Percentiles rank a stretch among this genome's conserved stretches.
These are phyloP conservation scores for Aspergillus fumigatus DNA, from an alignment of 2,329 filamentous ascomycete genomes.

Conservation along the genomic window DNA sequence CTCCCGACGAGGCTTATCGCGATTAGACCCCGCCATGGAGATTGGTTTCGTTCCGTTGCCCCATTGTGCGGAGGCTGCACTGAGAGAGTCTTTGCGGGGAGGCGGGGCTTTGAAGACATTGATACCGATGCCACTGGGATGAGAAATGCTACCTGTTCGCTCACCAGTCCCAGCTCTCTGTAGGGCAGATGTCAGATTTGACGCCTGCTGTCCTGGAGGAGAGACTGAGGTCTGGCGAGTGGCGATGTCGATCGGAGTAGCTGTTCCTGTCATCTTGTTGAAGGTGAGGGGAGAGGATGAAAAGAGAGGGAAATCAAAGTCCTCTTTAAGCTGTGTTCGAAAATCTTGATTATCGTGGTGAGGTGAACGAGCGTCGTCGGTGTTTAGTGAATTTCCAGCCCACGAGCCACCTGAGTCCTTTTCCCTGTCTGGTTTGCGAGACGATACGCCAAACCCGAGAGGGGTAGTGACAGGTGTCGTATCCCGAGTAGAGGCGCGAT, in stretches of 20 bases:
- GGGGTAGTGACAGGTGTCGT: conserved; percentile 46
- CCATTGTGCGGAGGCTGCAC: conserved; percentile 49
- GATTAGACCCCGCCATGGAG: conserved; percentile 48
- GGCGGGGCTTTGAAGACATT: conserved; percentile 36
- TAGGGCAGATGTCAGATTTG: conserved; percentile 59
- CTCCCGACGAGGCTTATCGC: conserved; percentile 52
- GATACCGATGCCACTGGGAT: conserved; percentile 37
- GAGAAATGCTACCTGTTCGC: conserved; percentile 41
- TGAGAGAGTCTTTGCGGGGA: conserved; percentile 53
- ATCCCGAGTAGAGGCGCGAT: conserved; percentile 49
- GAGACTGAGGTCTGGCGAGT: conserved; percentile 55
- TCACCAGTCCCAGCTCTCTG: conserved; percentile 46
- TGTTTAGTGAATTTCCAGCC: conserved; percentile 38
- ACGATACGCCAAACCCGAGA: conserved; percentile 43
- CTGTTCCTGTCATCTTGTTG: conserved; percentile 49
- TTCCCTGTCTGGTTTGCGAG: conserved; percentile 42
- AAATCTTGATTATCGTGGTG: conserved; percentile 26
- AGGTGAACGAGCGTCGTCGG: conserved; percentile 28
- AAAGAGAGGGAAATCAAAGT: conserved; percentile 39
- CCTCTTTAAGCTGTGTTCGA: conserved; percentile 29
- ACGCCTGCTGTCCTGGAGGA: conserved; percentile 56
- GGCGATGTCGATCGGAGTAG: conserved; percentile 58
- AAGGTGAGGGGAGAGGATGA: conserved; percentile 28
- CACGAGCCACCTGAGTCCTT: conserved; percentile 40
- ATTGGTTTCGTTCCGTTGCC: conserved; percentile 57